phyloP scores from a whole-genome alignment of 805 yeast genomes.

The Candida boleticola region DNA sequence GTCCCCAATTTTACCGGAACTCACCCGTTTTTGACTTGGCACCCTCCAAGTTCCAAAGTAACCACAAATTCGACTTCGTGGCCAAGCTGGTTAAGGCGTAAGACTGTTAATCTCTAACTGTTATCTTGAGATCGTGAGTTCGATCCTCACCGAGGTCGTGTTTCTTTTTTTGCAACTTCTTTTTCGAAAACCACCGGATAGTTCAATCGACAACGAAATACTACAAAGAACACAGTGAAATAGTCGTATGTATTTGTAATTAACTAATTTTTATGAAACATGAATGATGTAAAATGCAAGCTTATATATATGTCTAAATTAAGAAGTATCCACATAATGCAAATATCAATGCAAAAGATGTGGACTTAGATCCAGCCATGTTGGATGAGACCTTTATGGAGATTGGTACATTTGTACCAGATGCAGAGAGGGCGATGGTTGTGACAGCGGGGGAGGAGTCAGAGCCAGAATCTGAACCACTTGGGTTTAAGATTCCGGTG shows the following conservation, averaged over 20 bases:
- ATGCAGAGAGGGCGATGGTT: background rate
- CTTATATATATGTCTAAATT: background rate
- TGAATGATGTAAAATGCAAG: background rate
- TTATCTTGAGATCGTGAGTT: no score
- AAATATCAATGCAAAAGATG: background rate
- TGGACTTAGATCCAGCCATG: background rate
- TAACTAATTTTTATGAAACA: no score
- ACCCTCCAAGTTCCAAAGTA: no score
- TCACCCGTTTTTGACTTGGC: no score
- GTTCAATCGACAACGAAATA: no score
- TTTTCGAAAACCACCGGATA: no score
- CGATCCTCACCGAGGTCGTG: no score
- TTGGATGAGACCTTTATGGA: background rate
- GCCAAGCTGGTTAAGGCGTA: slow-evolving; percentile 6
- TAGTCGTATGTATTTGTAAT: no score
- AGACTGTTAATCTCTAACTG: slow-evolving; percentile 6
- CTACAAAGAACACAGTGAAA: no score
- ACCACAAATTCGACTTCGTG: slow-evolving; percentile 5
- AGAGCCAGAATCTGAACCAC: background rate
- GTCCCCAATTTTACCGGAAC: no score
- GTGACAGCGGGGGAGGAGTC: background rate
- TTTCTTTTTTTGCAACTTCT: no score
- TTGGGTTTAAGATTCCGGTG: background rate
- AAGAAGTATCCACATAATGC: slow-evolving; percentile 3
- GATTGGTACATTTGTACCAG: background rate